phyloP scores from a whole-genome alignment of 2,329 filamentous ascomycete genomes.

The Byssothecium circinans region DNA sequence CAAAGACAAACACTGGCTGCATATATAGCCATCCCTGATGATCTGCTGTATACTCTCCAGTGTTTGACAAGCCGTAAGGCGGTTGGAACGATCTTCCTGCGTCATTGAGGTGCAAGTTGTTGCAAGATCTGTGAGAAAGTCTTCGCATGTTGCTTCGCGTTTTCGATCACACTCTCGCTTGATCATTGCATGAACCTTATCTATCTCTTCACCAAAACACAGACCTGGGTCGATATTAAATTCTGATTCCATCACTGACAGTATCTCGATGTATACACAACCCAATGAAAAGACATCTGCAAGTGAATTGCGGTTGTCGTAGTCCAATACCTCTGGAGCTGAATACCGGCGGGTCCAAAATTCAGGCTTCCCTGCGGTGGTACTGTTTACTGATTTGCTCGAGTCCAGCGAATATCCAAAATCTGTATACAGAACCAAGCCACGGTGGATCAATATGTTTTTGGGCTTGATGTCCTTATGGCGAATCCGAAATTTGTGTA shows the following conservation, averaged over 20 bases:
- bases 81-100: background rate
- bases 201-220: background rate
- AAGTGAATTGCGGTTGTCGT: slow-evolving; percentile 14
- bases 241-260: slow-evolving; percentile 8
- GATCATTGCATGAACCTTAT: background rate
- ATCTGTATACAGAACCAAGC: slow-evolving; percentile 20
- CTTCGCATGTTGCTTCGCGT: background rate
- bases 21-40: background rate
- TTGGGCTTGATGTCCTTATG: slow-evolving; percentile 27
- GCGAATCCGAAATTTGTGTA: slow-evolving; percentile 18
- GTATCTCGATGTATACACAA: slow-evolving; percentile 15
- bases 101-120: background rate
- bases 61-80: too few relatives aligned
- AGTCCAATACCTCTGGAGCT: slow-evolving; percentile 19
- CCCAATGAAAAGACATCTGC: slow-evolving; percentile 15
- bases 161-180: background rate
- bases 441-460: slow-evolving; percentile 23
- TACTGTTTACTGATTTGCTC: slow-evolving; percentile 8
- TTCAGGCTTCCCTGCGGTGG: slow-evolving; percentile 13
- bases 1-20: background rate
- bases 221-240: background rate
- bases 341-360: slow-evolving; percentile 16
- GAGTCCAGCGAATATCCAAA: slow-evolving; percentile 22
- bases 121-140: background rate
- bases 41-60: too few relatives aligned